Base-by-base conservation (phyloP, 1,284 basidiomycete species). In the Ceratobasidium sp. region DNA sequence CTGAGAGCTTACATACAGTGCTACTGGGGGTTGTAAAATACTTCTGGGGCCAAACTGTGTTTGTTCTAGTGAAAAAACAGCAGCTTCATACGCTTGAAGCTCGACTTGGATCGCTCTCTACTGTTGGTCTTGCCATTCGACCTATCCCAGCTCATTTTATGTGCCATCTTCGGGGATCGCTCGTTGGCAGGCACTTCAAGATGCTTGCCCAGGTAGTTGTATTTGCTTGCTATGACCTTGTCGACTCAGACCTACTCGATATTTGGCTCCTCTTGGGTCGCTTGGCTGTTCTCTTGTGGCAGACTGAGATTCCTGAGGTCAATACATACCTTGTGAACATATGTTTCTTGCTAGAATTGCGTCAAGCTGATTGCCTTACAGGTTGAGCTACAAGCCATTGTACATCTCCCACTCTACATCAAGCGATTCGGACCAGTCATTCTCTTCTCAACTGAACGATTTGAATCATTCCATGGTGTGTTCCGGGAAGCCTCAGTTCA, bases 111-210 rank as follows among this genome's bases (percentile, higher is more conserved):
- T 76, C 78, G 1, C 78, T 81, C 0, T 68, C 80, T 0, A 78
- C 79, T 9, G 76, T 79, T 49, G 83, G 83, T 2, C 79, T 85
- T 0, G 78, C 75, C 1, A 78, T 82, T 29, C 77, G 79, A 16
- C 66, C 80, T 4, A 76, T 83, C 8, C 79, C 78, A 8, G 79
- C 80, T 4, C 37, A 65, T 2, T 84, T 83, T 75, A 81, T 85
- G 19, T 78, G 82, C 48, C 81, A 84, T 63, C 84, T 84, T 75
- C 77, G 77, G 6, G 83, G 83, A 41, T 80, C 79, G 9, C 78
- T 86, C 0, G 82, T 85, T 62, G 84, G 84, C 9, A 81, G 81
- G 39, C 84, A 86, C 34, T 83, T 85, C 74, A 84, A 85, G 75
- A 79, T 77, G 0, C 71, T 86, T 6, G 78, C 78, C 24, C 85